Evolutionary conservation across 192 early-diverging fungal genomes (phyloP), one percentile per base, ranked within the genome.

Genomic region (Coemansia guatemalensis): DNA sequence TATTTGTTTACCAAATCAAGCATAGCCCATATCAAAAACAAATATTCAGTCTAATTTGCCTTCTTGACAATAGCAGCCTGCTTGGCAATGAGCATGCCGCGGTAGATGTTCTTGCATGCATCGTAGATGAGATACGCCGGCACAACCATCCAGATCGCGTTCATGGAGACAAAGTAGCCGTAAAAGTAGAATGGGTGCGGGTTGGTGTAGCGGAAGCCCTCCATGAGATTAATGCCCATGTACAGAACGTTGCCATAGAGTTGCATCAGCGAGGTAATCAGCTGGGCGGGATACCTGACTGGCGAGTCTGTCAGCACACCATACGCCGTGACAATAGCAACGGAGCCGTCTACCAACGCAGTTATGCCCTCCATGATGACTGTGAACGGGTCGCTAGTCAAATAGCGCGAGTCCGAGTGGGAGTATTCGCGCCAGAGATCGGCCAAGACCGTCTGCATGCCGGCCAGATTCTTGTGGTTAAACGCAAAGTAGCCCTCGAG

Each of bases 391-490:
- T 98, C 95, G 50, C 82, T 84, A 25, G 84, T 83, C 84, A 96
- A 78, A 72, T 98, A 98, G 35, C 94, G 78, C 21, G 93, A 95
- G 74, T 98, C 95, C 35, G 86, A 85, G 60, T 87, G 80, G 1
- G 92, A 69, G 78, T 98, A 98, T 76, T 98, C 94, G 82, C 93
- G 94, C 92, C 92, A 98, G 59, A 93, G 60, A 44, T 94, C 85
- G 7, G 84, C 91, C 35, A 94, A 49, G 5, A 92, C 60, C 23
- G 62, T 72, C 53, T 83, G 69, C 75, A 90, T 85, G 7, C 85
- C 87, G 0, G 89, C 88, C 53, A 98, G 79, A 2, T 83, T 83
- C 11, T 60, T 47, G 67, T 90, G 84, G 78, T 89, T 86, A 53
- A 75, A 84, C 25, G 88, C 83, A 80, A 90, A 95, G 76, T 95